Base-by-base conservation (phyloP, 768 basidiomycete genomes). In the Dendrothele bispora region DNA sequence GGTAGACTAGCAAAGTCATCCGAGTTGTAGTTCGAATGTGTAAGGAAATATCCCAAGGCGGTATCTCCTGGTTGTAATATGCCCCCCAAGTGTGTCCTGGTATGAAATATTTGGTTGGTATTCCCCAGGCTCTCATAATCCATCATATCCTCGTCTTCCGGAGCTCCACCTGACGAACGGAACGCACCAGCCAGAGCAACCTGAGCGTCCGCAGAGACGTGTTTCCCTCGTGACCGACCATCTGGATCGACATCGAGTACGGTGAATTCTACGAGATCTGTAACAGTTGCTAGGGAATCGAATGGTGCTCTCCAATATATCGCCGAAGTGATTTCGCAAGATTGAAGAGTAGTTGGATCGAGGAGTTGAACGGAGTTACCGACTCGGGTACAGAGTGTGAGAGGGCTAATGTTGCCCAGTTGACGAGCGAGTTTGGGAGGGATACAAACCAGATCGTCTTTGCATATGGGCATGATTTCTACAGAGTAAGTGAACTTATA, bases 401-500 rank as follows among this genome's bases (percentile, higher is more conserved):
- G 74, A 1, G 90, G 93, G 52, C 77, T 83, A 69, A 99, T 95
- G 73, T 95, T 98, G 62, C 86, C 83, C 48, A 95, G 71, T 15
- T 82, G 71, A 7, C 86, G 84, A 0, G 97, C 94, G 55, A 86
- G 84, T 60, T 91, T 91, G 10, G 71, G 65, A 3, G 94, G 91
- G 28, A 99, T 75, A 63, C 90, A 92, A 18, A 98, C 88, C 22
- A 99, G 80, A 67, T 99, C 97, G 62, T 98, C 97, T 65, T 98
- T 98, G 75, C 97, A 99, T 47, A 99, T 83, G 0, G 97, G 94
- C 4, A 88, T 82, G 61, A 99, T 97, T 69, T 98, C 95, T 55
- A 98, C 90, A 4, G 95, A 97, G 74, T 92, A 98, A 4, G 94
- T 93, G 68, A 90, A 95, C 69, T 95, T 98, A 78, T 90, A 97